phyloP scores from a whole-genome alignment of 2,329 filamentous ascomycete genomes.

The Mollisia scopiformis region DNA sequence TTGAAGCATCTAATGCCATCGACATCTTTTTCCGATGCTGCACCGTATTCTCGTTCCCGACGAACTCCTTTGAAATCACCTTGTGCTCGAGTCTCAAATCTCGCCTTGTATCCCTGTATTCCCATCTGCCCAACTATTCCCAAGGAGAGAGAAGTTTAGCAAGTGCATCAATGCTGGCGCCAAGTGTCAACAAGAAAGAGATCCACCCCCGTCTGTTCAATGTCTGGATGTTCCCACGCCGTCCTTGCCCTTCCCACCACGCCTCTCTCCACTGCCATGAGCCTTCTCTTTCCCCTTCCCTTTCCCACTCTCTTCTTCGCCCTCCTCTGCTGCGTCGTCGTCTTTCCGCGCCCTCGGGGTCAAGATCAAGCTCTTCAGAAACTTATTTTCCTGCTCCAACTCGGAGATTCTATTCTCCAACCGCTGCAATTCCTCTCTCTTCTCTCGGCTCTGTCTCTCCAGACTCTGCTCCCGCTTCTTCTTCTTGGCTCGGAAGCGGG shows the following conservation, averaged over 20 bases:
- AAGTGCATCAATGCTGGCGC: not conserved
- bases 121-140: not conserved
- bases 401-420: slow-evolving; percentile 75
- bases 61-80: not conserved
- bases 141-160: not conserved
- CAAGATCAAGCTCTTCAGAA: slow-evolving; percentile 77
- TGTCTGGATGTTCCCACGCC: not conserved
- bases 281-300: not conserved
- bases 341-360: slow-evolving; percentile 68
- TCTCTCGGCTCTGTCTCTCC: slow-evolving; percentile 78
- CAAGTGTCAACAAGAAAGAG: not conserved
- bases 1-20: slow-evolving; percentile 2
- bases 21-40: not conserved
- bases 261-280: not conserved
- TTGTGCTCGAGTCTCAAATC: not conserved
- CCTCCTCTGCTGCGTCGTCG: not conserved
- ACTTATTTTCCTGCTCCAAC: slow-evolving; percentile 79
- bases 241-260: slow-evolving; percentile 1
- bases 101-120: not conserved
- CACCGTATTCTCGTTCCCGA: not conserved
- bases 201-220: not conserved
- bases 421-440: slow-evolving; percentile 72
- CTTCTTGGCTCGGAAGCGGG: slow-evolving; percentile 91
- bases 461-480: slow-evolving; percentile 88
- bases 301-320: not conserved